A percentile compares a stretch with the other conserved stretches of the same genome.
Evolutionary conservation across 2,329 filamentous ascomycete genomes (phyloP).

Genomic region (Botrytis elliptica): DNA sequence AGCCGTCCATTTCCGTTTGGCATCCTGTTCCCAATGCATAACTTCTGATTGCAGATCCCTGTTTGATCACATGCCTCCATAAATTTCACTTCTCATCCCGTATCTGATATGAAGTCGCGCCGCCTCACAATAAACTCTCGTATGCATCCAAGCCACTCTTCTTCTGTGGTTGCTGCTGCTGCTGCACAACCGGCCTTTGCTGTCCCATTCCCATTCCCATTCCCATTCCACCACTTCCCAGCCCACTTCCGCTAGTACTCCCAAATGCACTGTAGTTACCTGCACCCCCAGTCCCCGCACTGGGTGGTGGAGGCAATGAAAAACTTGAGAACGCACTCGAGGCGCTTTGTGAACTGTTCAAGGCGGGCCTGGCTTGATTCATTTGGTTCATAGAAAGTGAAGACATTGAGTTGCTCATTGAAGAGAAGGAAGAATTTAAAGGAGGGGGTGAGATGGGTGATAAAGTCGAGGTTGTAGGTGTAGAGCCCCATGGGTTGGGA

Average conservation of each 20-base stretch:
- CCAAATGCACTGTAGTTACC: conserved; percentile 30
- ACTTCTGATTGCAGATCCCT: neutral
- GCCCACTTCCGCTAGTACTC: conserved; percentile 27
- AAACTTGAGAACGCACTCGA: conserved; percentile 40
- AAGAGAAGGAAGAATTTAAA: conserved; percentile 29
- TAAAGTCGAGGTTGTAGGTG: conserved; percentile 36
- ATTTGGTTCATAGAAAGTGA: conserved; percentile 49
- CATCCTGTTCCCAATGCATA: neutral
- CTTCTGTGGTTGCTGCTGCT: conserved; percentile 35
- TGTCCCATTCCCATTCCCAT: conserved; percentile 27
- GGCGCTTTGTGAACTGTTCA: conserved; percentile 45
- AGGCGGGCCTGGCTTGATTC: conserved; percentile 39
- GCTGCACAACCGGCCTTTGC: conserved; percentile 20
- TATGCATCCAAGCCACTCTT: conserved; percentile 53
- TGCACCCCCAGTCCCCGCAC: conserved; percentile 15
- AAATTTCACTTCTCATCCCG: neutral
- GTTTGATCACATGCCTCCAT: neutral
- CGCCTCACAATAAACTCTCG: conserved; percentile 51
- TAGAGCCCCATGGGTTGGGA: conserved; percentile 49
- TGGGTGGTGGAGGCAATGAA: conserved; percentile 37
- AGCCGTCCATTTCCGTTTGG: neutral
- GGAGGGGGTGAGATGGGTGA: conserved; percentile 6
- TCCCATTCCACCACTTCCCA: conserved; percentile 19
- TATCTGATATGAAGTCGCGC: neutral
- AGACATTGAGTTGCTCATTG: conserved; percentile 47